Conservation (phyloP, 768 basidiomycete species). For the Mycena polygramma region DNA sequence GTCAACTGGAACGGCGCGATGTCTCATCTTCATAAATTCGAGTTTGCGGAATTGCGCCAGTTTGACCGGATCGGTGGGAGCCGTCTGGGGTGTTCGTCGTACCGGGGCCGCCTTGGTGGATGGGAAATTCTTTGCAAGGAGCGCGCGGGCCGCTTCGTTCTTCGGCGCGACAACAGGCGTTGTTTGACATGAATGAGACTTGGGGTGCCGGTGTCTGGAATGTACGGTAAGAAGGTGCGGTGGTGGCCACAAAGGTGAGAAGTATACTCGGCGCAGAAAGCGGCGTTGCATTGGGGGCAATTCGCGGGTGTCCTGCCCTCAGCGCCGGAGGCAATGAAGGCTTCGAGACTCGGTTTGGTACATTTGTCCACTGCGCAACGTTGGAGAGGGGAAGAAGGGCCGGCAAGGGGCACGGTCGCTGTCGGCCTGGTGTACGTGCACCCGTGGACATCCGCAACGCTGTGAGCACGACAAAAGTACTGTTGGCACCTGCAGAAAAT, state of each 20-base stretch:
- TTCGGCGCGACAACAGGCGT: slow-evolving; percentile 42
- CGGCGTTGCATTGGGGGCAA: slow-evolving; percentile 66
- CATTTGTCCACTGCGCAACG: slow-evolving; percentile 68
- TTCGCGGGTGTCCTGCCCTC: slow-evolving; percentile 48
- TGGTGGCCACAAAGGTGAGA: slow-evolving; percentile 12
- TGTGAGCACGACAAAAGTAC: slow-evolving; percentile 76
- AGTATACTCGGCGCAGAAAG: slow-evolving; percentile 75
- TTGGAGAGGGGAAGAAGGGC: slow-evolving; percentile 45
- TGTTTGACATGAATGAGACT: slow-evolving; percentile 69
- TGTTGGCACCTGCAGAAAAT: slow-evolving; percentile 72
- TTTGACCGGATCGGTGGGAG: slow-evolving; percentile 65
- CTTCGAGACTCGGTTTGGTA: slow-evolving; percentile 66
- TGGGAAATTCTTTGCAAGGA: slow-evolving; percentile 68
- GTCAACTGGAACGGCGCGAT: slow-evolving; percentile 74
- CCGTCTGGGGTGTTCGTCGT: slow-evolving; percentile 44
- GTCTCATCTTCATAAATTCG: slow-evolving; percentile 82
- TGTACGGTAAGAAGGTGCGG: slow-evolving; percentile 26
- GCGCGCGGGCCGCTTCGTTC: slow-evolving; percentile 63
- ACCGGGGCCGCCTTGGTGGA: slow-evolving; percentile 39
- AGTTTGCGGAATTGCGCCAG: slow-evolving; percentile 68
- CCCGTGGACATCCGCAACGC: slow-evolving; percentile 68
- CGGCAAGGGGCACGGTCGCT: slow-evolving; percentile 12
- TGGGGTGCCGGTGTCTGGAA: slow-evolving; percentile 74
- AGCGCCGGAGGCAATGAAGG: slow-evolving; percentile 47
- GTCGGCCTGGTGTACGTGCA: slow-evolving; percentile 73